Conservation (phyloP, 176 grass and related monocot species). For the Musa itinerans region DNA sequence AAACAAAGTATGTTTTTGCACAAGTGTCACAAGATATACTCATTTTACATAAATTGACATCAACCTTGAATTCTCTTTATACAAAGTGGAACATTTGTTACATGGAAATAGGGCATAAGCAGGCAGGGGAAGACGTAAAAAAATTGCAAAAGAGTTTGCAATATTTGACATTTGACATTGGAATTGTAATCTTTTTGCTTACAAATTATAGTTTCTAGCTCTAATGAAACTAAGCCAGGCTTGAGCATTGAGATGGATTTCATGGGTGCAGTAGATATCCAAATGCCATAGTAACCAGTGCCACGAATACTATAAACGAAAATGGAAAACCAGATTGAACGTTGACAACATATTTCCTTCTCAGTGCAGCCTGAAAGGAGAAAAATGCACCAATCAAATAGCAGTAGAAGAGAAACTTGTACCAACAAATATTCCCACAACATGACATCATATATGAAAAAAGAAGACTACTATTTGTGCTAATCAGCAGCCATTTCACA, state of each 20-base stretch:
- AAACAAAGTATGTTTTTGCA: too few species aligned
- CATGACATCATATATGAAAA: background rate
- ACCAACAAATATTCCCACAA: background rate
- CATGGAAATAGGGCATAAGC: too few species aligned
- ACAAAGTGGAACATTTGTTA: too few species aligned
- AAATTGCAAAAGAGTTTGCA: too few species aligned
- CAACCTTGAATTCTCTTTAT: too few species aligned
- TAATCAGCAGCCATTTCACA: too few species aligned
- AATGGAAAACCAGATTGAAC: slow-evolving; percentile 62
- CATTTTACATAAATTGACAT: too few species aligned
- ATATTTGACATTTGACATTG: background rate
- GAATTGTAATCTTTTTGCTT: background rate
- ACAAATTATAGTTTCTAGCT: background rate
- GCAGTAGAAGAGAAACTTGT: background rate
- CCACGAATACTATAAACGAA: slow-evolving; percentile 77
- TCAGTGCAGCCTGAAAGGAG: slow-evolving; percentile 40
- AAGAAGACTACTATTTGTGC: background rate
- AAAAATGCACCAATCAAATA: background rate
- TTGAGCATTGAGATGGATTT: slow-evolving; percentile 6
- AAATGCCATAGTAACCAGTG: slow-evolving; percentile 48
- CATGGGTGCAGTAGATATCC: slow-evolving; percentile 65
- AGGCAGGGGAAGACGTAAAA: too few species aligned
- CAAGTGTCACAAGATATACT: too few species aligned
- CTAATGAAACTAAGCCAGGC: background rate
- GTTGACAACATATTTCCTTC: slow-evolving; percentile 43